phyloP scores from a whole-genome alignment of 352 stramenopile species.

The Globisporangium camurandrum region DNA sequence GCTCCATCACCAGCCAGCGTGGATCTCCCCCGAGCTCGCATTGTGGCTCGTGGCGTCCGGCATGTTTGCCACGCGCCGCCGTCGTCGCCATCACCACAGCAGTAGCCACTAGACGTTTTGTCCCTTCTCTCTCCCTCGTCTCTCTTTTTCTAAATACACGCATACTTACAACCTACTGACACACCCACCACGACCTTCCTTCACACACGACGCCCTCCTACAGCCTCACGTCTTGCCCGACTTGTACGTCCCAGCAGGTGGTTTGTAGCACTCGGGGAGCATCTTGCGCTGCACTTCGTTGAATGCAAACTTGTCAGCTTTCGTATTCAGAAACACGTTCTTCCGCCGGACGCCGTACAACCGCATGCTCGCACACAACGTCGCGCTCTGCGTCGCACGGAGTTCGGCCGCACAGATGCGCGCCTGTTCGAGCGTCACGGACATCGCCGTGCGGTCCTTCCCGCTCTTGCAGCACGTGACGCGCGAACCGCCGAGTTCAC shows the following conservation, averaged over 20 bases:
- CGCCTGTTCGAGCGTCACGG: slow-evolving; percentile 91
- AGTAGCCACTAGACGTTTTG: background rate
- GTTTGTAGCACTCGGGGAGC: slow-evolving; percentile 82
- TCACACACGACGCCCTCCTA: slow-evolving; percentile 14
- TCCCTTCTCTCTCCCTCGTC: background rate
- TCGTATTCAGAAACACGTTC: slow-evolving; percentile 85
- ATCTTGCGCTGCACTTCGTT: slow-evolving; percentile 85
- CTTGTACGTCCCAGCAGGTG: slow-evolving; percentile 74
- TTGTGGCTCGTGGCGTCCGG: slow-evolving; percentile 36
- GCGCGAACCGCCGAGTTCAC: slow-evolving; percentile 83
- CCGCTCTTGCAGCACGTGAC: slow-evolving; percentile 97
- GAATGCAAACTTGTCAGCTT: slow-evolving; percentile 79
- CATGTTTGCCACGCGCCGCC: slow-evolving; percentile 33
- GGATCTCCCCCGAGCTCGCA: slow-evolving; percentile 52
- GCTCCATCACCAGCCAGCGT: slow-evolving; percentile 43
- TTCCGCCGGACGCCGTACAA: slow-evolving; percentile 63
- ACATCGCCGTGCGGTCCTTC: slow-evolving; percentile 97
- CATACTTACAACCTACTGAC: too few species aligned
- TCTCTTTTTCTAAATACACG: background rate
- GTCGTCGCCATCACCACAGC: background rate
- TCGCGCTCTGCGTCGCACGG: slow-evolving; percentile 41
- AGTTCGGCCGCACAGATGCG: slow-evolving; percentile 52
- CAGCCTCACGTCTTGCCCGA: slow-evolving; percentile 69
- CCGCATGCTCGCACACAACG: slow-evolving; percentile 66
- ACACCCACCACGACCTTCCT: too few species aligned